A percentile compares a stretch with the other conserved stretches of the same genome.
Conservation (phyloP, 148 eudicot genomes). For the Rhododendron vialii region DNA sequence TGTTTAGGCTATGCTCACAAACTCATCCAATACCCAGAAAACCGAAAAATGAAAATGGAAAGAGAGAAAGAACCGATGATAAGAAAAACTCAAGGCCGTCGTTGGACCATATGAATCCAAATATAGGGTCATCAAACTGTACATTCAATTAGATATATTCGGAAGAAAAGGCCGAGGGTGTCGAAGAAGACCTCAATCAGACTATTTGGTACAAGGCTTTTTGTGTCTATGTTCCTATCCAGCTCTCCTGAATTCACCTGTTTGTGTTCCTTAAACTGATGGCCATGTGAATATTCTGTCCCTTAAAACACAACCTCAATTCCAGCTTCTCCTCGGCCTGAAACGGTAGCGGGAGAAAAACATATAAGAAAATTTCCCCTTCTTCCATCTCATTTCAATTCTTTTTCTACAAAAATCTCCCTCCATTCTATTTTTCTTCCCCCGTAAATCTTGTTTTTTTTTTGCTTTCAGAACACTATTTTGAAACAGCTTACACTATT, state of each 20-base stretch:
- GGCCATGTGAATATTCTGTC: constrained; percentile 13
- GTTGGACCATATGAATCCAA: neutral
- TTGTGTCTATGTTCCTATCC: neutral
- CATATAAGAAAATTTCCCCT: constrained; percentile 11
- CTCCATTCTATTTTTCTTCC: neutral
- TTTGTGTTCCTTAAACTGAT: constrained; percentile 9
- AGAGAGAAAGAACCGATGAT: neutral
- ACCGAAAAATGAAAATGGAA: neutral
- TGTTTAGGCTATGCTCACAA: no score
- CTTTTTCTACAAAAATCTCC: neutral
- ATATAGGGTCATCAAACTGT: constrained; percentile 7
- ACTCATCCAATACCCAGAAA: neutral
- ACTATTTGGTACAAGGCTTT: constrained; percentile 8
- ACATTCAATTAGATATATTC: neutral
- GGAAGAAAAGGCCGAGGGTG: neutral
- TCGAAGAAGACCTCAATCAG: constrained; percentile 9
- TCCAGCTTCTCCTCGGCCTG: constrained; percentile 92
- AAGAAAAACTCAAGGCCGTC: neutral
- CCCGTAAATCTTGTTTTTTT: neutral
- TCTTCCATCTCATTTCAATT: neutral
- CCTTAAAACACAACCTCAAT: constrained; percentile 27
- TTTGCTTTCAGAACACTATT: constrained; percentile 11
- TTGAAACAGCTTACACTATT: constrained; percentile 36
- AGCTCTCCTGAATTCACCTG: neutral
- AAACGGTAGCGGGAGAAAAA: constrained; percentile 27